A percentile compares a stretch with the other conserved stretches of the same genome.
Evolutionary conservation across 1,284 basidiomycete genomes (phyloP).

Genomic region (Irpex sp.): DNA sequence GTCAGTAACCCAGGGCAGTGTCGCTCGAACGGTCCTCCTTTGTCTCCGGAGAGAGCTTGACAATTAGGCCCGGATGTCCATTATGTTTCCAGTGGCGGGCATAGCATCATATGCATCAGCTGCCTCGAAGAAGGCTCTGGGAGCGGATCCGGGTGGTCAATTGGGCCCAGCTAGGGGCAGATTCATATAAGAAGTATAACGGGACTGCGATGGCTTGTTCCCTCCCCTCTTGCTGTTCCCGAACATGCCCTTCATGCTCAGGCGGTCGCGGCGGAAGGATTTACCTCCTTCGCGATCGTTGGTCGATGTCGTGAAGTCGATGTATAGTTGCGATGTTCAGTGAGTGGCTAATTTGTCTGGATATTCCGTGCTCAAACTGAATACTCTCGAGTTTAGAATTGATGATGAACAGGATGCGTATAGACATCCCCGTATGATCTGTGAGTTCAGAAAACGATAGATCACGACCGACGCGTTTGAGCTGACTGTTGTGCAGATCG

Average conservation of each 20-base stretch:
- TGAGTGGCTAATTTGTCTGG: conserved; percentile 17
- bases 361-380: neutral
- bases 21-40: neutral
- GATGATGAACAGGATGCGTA: neutral
- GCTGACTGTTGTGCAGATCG: neutral
- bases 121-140: neutral
- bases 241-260: conserved; percentile 31
- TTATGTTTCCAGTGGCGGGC: neutral
- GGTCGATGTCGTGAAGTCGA: conserved; percentile 30
- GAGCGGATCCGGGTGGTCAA: neutral
- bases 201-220: neutral
- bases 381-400: neutral
- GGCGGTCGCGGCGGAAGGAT: conserved; percentile 31
- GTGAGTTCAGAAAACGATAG: conserved; percentile 1
- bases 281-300: conserved; percentile 30
- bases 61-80: neutral
- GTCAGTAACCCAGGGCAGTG: neutral
- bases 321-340: conserved; percentile 22
- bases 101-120: neutral
- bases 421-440: neutral
- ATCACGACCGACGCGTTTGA: neutral
- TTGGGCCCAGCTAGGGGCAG: neutral
- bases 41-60: neutral
- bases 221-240: neutral
- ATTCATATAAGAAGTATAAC: conserved; percentile 8